Evolutionary conservation across 441 rosid species (phyloP), one percentile per base, ranked within the genome.

Genomic region (Jatropha podagrica): DNA sequence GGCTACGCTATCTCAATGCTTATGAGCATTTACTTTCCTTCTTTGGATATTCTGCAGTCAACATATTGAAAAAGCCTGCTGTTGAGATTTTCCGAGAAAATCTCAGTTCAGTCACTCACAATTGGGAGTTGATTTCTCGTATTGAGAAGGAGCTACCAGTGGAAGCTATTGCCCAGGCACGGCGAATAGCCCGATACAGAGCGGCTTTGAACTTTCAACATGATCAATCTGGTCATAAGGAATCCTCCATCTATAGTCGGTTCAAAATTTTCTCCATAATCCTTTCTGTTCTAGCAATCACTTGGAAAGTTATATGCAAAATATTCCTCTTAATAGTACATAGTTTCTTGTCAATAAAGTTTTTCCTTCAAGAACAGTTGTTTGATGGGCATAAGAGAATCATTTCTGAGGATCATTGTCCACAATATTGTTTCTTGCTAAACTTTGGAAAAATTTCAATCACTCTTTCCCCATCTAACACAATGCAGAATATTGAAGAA

Each of bases 161-260:
- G 75, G 92, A 91, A 83, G 93, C 94, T 73, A 86, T 95, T 74
- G 87, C 89, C 61, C 96, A 87, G 84, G 99, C 97, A 60, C 83
- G 99, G 74, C 87, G 89, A 79, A 86, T 93, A 76, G 97, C 89
- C 76, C 86, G 96, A 74, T 84, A 81, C 82, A 87, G 89, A 80
- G 86, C 86, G 72, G 70, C 80, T 51, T 64, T 78, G 76, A 79
- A 83, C 52, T 69, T 76, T 82, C 87, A 74, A 71, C 76, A 71
- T 80, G 81, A 74, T 81, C 75, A 79, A 80, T 82, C 74, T 74
- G 62, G 74, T 70, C 63, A 60, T 64, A 74, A 75, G 3, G 85
- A 83, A 37, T 75, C 78, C 77, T 77, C 81, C 72, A 69, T 73
- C 74, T 56, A 60, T 69, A 58, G 73, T 49, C 77, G 15, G 72